Base-by-base conservation (phyloP, 805 yeast species). In the Candida tibetensis region DNA sequence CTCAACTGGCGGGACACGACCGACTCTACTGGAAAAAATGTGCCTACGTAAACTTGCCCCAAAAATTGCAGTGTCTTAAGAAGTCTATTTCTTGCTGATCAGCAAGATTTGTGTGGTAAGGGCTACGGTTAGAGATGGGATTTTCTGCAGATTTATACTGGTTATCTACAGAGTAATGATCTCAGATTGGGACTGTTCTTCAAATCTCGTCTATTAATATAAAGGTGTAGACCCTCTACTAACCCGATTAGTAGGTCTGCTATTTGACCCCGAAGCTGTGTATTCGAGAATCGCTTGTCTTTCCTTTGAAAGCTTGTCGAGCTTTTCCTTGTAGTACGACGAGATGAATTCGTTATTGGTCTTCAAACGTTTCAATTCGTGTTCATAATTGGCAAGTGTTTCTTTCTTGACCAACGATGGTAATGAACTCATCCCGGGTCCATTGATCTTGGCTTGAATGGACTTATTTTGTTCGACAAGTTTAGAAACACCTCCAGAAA, bases 221-320 rank as follows among this genome's bases (percentile, higher is more conserved):
- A 58, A 49, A 12, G 73, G 73, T 1, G 73, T 68, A 3, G 69
- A 43, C 5, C 66, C 70, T 28, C 74, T 48, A 46, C 72, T 66
- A 4, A 63, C 53, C 32, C 72, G 51, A 42, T 60, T 63, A 32
- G 52, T 59, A 7, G 63, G 61, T 18, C 72, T 46, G 34, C 60
- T 52, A 32, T 51, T 49, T 1, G 67, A 50, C 2, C 65, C 64
- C 12, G 57, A 41, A 9, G 48, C 45, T 2, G 60, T 47, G 15
- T 49, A 42, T 22, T 67, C 72, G 35, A 65, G 38, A 12, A 60
- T 40, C 7, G 46, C 33, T 14, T 51, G 59, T 28, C 72, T 52
- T 45, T 68, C 73, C 42, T 55, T 57, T 6, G 61, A 51, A 14
- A 66, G 34, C 43, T 58, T 57, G 29, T 66, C 71, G 17, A 66